Evolutionary conservation across 371 early-diverging fungal species (phyloP), one percentile per base, ranked within the genome.

Genomic region (Mucor circinelloides): DNA sequence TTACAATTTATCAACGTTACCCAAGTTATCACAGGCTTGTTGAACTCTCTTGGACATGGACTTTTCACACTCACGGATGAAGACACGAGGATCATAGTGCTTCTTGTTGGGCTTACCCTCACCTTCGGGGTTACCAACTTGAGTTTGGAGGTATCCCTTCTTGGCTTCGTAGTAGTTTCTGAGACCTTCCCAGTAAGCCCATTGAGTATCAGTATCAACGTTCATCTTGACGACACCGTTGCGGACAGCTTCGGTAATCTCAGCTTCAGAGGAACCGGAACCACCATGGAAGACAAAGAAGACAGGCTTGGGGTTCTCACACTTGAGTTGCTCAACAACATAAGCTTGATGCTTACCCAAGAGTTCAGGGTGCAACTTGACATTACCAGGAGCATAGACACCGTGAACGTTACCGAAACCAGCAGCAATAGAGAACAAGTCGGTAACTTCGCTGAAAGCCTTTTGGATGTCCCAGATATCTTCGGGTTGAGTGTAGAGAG

Each of bases 271-370:
- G 48, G 94, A 94, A 55, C 96, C 96, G 15, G 95, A 95, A 34
- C 96, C 96, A 72, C 96, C 96, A 83, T 95, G 96, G 93, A 95
- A 95, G 70, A 95, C 96, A 68, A 95, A 93, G 86, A 82, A 91
- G 71, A 95, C 89, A 38, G 96, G 96, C 85, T 93, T 91, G 63
- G 82, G 74, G 63, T 79, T 74, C 25, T 77, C 67, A 59, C 70
- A 48, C 68, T 81, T 73, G 62, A 88, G 85, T 77, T 94, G 83
- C 64, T 91, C 86, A 69, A 82, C 75, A 73, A 95, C 93, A 65
- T 85, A 90, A 42, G 79, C 85, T 80, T 95, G 96, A 85, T 94
- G 94, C 85, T 91, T 91, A 70, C 89, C 93, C 65, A 95, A 84
- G 60, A 95, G 87, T 80, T 91, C 90, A 62, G 96, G 96, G 74